These are phyloP conservation scores for Suillus decipiens DNA, from an alignment of 768 basidiomycete species.

Conservation along the genomic window DNA sequence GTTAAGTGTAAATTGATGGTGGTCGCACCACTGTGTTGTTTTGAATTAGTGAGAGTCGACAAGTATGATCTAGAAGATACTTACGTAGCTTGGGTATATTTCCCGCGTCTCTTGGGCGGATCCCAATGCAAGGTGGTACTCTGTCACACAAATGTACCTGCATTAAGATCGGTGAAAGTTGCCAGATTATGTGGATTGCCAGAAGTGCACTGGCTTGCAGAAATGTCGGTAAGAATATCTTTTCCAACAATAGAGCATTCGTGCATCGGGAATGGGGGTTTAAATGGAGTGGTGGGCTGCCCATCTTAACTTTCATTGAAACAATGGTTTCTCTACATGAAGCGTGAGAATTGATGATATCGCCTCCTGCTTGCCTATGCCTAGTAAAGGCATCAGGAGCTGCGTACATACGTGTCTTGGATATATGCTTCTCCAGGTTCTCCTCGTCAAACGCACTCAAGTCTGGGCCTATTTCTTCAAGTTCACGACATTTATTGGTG, in stretches of 20 bases:
- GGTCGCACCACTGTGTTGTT: constrained; percentile 22
- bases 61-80: constrained; percentile 16
- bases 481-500: constrained; percentile 30
- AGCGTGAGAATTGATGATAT: not conserved
- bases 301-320: not conserved
- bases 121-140: constrained; percentile 8
- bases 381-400: not conserved
- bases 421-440: constrained; percentile 10
- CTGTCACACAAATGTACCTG: not conserved
- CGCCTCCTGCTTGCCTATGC: not conserved
- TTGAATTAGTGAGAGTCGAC: constrained; percentile 1
- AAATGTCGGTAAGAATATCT: not conserved
- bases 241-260: not conserved
- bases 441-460: constrained; percentile 8
- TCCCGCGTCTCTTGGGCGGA: constrained; percentile 55
- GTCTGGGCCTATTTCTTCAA: constrained; percentile 23
- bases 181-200: not conserved
- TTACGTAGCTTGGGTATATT: constrained; percentile 50
- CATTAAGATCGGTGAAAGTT: not conserved
- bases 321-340: not conserved
- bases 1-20: constrained; percentile 67
- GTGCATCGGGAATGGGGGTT: not conserved
- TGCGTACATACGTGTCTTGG: not conserved
- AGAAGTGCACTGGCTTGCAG: not conserved
- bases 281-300: no score